Percentiles rank a stretch among this genome's conserved stretches.
Conservation (phyloP, 257 asterid species). For the Solanum gracilifrons region DNA sequence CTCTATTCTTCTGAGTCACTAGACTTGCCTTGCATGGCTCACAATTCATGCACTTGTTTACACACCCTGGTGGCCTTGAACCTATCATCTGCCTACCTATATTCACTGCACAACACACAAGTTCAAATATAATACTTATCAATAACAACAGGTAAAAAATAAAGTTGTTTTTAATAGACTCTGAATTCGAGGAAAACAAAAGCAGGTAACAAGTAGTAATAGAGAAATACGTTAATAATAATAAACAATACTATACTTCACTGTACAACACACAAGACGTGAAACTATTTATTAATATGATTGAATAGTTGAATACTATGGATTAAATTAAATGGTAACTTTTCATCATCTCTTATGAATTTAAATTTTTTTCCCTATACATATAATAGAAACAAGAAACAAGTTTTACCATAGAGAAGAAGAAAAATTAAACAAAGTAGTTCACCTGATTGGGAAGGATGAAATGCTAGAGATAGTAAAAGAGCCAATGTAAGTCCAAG, state of each 20-base stretch:
- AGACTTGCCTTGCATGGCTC: slow-evolving; percentile 21
- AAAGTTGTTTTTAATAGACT: no score
- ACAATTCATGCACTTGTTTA: slow-evolving; percentile 28
- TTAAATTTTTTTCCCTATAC: background rate
- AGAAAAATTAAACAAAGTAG: background rate
- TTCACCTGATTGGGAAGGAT: slow-evolving; percentile 18
- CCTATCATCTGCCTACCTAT: slow-evolving; percentile 12
- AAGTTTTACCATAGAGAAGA: background rate
- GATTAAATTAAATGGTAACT: background rate
- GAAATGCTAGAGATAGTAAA: background rate
- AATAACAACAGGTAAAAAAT: no score
- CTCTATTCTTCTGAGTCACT: slow-evolving; percentile 3
- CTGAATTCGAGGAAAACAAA: no score
- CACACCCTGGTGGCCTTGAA: slow-evolving; percentile 27
- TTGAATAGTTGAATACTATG: background rate
- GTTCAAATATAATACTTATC: background rate
- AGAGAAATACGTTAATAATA: no score
- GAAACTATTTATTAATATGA: no score
- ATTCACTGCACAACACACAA: background rate
- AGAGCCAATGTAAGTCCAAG: background rate
- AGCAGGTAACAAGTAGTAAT: background rate
- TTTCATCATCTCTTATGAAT: background rate
- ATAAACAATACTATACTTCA: no score
- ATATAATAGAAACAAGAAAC: background rate
- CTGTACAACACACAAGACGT: background rate